Base-by-base conservation (phyloP, 345 rosid genomes). In the Ailanthus altissimus region DNA sequence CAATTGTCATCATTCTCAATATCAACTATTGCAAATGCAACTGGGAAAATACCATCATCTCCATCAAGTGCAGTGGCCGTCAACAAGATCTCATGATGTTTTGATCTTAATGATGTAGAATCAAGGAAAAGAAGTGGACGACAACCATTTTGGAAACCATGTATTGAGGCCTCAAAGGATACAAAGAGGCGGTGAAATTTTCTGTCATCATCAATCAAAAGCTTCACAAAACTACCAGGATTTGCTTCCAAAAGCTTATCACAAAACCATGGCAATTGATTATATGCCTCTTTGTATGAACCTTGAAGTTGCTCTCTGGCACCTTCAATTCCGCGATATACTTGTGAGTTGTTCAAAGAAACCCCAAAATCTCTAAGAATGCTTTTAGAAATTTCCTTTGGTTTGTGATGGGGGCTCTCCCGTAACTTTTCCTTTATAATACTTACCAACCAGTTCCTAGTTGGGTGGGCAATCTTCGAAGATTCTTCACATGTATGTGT, bases 121-220 rank as follows among this genome's bases (percentile, higher is more conserved):
- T 93, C 98, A 54, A 95, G 96, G 79, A 92, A 93, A 77, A 95
- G 80, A 82, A 95, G 90, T 0, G 93, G 99, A n/a, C 98, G 87
- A 66, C 99, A 95, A 75, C 94, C 97, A 83, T 78, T 85, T 77
- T 84, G 74, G 80, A 92, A 95, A 75, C 99, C 98, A 57, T 78
- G 77, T 66, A 89, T 75, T 49, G 90, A 84, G 67, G 97, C 90
- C 42, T 81, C 84, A 83, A 90, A 90, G 50, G 92, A 88, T 46
- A 95, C 73, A 82, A 93, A 93, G 66, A 95, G 91, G 59, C 84
- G 89, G 75, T 89, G 94, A 77, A 95, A 95, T 75, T 88, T 90
- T 74, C 64, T 83, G 78, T 88, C 93, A 60, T 85, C 91, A 21
- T 83, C 88, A 51, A 86, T 75, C 56, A 78, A 76, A 79, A 92